Conservation (phyloP, 441 rosid species). For the Hypseocharis bilobata region DNA sequence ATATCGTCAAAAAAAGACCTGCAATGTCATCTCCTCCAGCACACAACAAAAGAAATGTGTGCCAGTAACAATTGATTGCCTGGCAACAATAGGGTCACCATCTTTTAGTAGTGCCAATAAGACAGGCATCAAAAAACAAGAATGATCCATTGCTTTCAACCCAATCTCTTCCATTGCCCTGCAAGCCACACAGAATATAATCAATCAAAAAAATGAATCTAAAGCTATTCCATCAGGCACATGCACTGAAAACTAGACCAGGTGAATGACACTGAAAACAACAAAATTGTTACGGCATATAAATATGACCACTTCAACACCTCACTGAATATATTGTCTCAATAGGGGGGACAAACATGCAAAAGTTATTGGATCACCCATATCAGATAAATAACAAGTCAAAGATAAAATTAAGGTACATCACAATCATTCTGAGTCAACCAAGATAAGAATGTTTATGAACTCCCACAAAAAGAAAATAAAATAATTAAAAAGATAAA, state of each 20-base stretch:
- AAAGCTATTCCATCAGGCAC: neutral
- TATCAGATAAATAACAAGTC: neutral
- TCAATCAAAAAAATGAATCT: conserved; percentile 3
- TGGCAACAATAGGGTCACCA: conserved; percentile 48
- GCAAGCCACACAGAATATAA: conserved; percentile 26
- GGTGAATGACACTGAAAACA: neutral
- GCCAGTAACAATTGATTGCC: conserved; percentile 61
- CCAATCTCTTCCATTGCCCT: conserved; percentile 83
- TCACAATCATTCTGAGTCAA: neutral
- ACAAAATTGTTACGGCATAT: neutral
- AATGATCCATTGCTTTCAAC: conserved; percentile 56
- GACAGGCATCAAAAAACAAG: conserved; percentile 46
- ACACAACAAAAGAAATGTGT: conserved; percentile 50
- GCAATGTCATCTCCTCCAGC: conserved; percentile 73
- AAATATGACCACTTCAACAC: neutral
- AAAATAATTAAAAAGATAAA: neutral
- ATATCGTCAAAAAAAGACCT: conserved; percentile 41
- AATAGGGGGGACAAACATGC: neutral
- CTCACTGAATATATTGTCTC: neutral
- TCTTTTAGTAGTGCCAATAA: conserved; percentile 60
- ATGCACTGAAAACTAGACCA: neutral
- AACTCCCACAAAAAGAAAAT: neutral
- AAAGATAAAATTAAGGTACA: neutral
- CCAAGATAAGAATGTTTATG: neutral
- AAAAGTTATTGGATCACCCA: too few species aligned